Conservation (phyloP, 371 early-diverging fungal genomes). For the Blastocladiella emersonii region DNA sequence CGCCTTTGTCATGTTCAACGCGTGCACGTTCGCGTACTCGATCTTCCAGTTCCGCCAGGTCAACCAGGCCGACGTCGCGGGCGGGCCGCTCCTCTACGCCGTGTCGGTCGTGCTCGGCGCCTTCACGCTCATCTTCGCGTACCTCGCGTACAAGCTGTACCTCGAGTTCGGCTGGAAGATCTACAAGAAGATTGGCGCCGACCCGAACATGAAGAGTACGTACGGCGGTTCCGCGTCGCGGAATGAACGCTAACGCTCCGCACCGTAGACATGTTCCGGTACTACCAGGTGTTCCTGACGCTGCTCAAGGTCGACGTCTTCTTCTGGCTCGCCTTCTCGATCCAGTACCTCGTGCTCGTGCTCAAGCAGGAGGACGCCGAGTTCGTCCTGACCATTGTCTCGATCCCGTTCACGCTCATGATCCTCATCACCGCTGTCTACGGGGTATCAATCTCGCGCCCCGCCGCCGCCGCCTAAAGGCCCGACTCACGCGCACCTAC, state of each 20-base stretch:
- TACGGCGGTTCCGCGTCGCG: slow-evolving; percentile 18
- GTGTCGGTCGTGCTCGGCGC: slow-evolving; percentile 28
- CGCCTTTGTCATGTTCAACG: slow-evolving; percentile 62
- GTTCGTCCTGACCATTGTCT: slow-evolving; percentile 55
- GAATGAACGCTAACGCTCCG: not conserved
- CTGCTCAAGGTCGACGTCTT: slow-evolving; percentile 77
- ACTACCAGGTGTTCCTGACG: slow-evolving; percentile 75
- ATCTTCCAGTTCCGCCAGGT: slow-evolving; percentile 42
- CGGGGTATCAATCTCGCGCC: slow-evolving; percentile 31
- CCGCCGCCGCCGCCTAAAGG: not conserved
- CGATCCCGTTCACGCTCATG: slow-evolving; percentile 51
- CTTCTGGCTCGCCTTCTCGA: slow-evolving; percentile 69
- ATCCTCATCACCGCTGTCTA: slow-evolving; percentile 59
- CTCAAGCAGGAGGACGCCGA: slow-evolving; percentile 43
- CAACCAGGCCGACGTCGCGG: slow-evolving; percentile 3
- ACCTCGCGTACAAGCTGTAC: slow-evolving; percentile 45
- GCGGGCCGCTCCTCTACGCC: slow-evolving; percentile 16
- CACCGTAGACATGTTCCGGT: slow-evolving; percentile 59
- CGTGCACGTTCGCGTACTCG: slow-evolving; percentile 59
- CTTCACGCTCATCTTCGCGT: slow-evolving; percentile 18
- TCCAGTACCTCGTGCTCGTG: slow-evolving; percentile 72
- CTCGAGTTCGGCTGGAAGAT: slow-evolving; percentile 88
- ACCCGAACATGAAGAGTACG: slow-evolving; percentile 68
- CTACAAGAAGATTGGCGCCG: slow-evolving; percentile 87
- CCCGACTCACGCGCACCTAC: not conserved